Conservation (phyloP, 768 basidiomycete genomes). For the Cantharellus anzutake region DNA sequence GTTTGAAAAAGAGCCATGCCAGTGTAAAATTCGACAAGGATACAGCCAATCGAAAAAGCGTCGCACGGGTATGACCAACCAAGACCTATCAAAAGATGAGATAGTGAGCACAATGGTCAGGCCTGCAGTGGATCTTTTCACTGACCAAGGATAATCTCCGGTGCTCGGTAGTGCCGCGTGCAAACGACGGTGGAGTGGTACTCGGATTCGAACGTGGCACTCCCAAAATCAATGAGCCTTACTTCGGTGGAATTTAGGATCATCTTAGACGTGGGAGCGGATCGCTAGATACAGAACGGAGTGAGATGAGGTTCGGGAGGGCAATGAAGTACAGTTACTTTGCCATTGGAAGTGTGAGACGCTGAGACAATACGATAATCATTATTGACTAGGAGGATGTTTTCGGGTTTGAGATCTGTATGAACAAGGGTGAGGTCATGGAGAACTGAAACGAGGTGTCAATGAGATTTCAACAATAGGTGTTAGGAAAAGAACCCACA, state of each 20-base stretch:
- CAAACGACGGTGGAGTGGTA: conserved; percentile 98
- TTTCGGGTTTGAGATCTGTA: conserved; percentile 98
- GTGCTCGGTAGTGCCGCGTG: conserved; percentile 94
- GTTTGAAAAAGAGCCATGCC: conserved; percentile 98
- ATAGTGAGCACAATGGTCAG: conserved; percentile 8
- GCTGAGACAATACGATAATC: conserved; percentile 24
- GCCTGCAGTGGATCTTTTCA: conserved; percentile 1
- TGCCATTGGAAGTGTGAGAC: conserved; percentile 9
- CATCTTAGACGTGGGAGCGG: conserved; percentile 45
- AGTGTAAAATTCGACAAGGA: conserved; percentile 95
- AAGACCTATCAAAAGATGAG: conserved; percentile 37
- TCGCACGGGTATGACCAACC: conserved; percentile 99
- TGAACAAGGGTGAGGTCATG: conserved; percentile 85
- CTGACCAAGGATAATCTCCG: conserved; percentile 93
- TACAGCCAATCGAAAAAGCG: conserved; percentile 95
- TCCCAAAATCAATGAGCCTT: conserved; percentile 94
- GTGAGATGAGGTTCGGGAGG: not conserved
- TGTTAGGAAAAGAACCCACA: conserved; percentile 37
- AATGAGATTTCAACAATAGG: conserved; percentile 4
- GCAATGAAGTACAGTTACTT: conserved; percentile 10
- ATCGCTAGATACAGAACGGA: conserved; percentile 27
- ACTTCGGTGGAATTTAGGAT: conserved; percentile 80
- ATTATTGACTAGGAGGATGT: conserved; percentile 84
- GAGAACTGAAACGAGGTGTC: conserved; percentile 37
- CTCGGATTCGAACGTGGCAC: conserved; percentile 93